phyloP scores from a whole-genome alignment of 1,284 basidiomycete species.

The Chalciporus sp. region DNA sequence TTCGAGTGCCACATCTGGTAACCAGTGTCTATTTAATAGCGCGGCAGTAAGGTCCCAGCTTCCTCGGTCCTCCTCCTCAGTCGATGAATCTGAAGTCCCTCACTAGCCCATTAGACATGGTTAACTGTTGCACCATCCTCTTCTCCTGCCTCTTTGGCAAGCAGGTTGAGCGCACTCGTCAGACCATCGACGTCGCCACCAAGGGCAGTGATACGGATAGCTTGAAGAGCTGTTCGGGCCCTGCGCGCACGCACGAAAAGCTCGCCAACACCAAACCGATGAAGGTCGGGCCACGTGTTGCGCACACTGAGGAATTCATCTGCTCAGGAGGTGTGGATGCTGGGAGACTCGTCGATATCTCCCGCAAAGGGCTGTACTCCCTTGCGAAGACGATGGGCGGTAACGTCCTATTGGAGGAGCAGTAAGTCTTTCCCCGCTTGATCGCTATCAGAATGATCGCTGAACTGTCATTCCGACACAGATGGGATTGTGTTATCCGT shows the following conservation, averaged over 20 bases:
- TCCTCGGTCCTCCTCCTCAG: constrained; percentile 13
- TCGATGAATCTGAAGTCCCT: constrained; percentile 31
- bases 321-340: constrained; percentile 41
- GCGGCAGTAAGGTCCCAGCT: constrained; percentile 6
- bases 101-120: constrained; percentile 29
- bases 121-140: constrained; percentile 22
- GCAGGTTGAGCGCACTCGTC: constrained; percentile 22
- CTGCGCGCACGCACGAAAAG: constrained; percentile 33
- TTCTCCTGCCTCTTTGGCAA: constrained; percentile 26
- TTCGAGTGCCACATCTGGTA: constrained; percentile 17
- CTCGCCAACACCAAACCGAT: constrained; percentile 25
- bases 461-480: constrained; percentile 18
- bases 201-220: constrained; percentile 27
- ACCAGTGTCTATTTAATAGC: constrained; percentile 23
- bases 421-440: constrained; percentile 28
- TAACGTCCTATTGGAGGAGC: constrained; percentile 39
- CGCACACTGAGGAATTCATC: constrained; percentile 37
- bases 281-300: constrained; percentile 36
- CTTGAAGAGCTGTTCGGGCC: constrained; percentile 39
- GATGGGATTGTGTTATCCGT: constrained; percentile 40
- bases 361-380: constrained; percentile 36
- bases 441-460: constrained; percentile 22
- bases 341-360: constrained; percentile 35
- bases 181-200: constrained; percentile 25
- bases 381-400: constrained; percentile 38